A percentile compares a stretch with the other conserved stretches of the same genome.
Conservation (phyloP, 371 early-diverging fungal genomes). For the Lichtheimia hyalospora region DNA sequence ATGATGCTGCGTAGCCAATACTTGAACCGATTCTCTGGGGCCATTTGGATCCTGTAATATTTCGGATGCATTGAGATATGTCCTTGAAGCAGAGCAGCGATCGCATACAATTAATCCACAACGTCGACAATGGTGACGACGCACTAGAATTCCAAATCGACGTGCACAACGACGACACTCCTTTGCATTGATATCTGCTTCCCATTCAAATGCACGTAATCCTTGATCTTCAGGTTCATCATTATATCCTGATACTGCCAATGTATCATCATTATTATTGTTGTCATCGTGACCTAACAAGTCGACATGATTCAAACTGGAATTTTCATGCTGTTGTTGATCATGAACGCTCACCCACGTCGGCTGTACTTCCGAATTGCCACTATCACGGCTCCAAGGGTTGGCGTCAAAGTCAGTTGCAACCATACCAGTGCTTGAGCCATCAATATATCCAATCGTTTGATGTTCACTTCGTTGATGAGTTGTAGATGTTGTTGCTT, state of each 20-base stretch:
- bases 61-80: conserved; percentile 48
- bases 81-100: conserved; percentile 62
- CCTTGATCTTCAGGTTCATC: not conserved
- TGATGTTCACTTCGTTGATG: conserved; percentile 2
- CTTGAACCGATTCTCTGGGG: conserved; percentile 28
- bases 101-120: conserved; percentile 85
- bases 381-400: conserved; percentile 40
- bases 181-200: conserved; percentile 63
- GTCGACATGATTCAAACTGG: conserved; percentile 31
- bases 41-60: conserved; percentile 54
- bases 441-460: conserved; percentile 3
- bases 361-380: not conserved
- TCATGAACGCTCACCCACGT: not conserved
- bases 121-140: conserved; percentile 88
- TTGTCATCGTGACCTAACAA: conserved; percentile 25
- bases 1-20: conserved; percentile 48
- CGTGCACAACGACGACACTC: conserved; percentile 68
- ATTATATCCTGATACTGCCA: not conserved
- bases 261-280: not conserved
- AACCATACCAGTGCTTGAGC: not conserved
- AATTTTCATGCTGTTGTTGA: conserved; percentile 10
- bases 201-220: conserved; percentile 60
- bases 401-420: conserved; percentile 38
- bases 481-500: not conserved
- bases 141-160: conserved; percentile 61